These are phyloP conservation scores for Neurospora sp. DNA, from an alignment of 495 filamentous ascomycete species.

Conservation along the genomic window DNA sequence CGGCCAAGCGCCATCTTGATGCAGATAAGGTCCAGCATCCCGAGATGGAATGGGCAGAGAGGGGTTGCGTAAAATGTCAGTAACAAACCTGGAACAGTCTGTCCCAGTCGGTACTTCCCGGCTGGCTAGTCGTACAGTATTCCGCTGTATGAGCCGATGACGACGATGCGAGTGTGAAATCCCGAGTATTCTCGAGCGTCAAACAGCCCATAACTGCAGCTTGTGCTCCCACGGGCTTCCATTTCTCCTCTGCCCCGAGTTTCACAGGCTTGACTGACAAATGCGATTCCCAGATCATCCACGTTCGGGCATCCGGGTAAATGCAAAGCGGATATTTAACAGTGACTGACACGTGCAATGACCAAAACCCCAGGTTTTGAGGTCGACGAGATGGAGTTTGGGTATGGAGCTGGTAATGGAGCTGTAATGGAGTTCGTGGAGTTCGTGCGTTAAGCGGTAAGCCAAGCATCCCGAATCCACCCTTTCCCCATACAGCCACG, in stretches of 20 bases:
- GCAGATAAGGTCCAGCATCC: neutral
- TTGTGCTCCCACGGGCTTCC: neutral
- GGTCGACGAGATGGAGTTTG: neutral
- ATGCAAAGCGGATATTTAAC: neutral
- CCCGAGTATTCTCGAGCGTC: neutral
- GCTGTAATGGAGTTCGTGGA: neutral
- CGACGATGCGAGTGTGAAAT: neutral
- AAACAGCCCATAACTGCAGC: neutral
- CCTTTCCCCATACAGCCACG: neutral
- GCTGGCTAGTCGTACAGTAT: neutral
- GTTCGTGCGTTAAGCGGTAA: neutral
- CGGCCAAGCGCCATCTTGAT: neutral
- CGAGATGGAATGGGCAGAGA: neutral
- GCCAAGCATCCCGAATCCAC: neutral
- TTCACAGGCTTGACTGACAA: neutral
- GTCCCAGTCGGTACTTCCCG: neutral
- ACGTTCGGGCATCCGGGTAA: neutral
- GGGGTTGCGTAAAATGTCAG: neutral
- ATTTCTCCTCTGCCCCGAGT: neutral
- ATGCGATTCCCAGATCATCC: neutral
- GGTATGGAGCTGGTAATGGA: neutral
- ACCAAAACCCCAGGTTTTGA: neutral
- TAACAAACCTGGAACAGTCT: neutral
- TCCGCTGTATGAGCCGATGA: neutral
- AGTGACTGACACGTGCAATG: neutral